These are phyloP conservation scores for Neurospora pannonica DNA, from an alignment of 495 filamentous ascomycete genomes.

Conservation along the genomic window DNA sequence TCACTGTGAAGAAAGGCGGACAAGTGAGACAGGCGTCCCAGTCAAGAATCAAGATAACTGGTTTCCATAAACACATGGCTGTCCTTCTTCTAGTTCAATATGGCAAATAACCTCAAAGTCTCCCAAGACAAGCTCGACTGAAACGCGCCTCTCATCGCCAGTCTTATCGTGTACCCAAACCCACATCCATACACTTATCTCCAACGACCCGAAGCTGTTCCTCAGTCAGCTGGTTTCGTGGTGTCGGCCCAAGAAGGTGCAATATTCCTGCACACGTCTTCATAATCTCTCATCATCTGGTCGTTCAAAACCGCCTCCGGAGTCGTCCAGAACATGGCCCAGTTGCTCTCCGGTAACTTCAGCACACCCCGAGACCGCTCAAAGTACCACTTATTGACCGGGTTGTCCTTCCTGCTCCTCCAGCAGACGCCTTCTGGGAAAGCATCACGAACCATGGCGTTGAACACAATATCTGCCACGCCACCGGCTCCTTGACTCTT, in stretches of 20 bases:
- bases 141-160: not conserved
- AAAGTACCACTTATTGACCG: slow-evolving; percentile 94
- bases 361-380: slow-evolving; percentile 74
- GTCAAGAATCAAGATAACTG: not conserved
- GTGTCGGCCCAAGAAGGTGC: slow-evolving; percentile 78
- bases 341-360: slow-evolving; percentile 67
- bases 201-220: not conserved
- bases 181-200: not conserved
- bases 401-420: slow-evolving; percentile 71
- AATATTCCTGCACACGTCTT: slow-evolving; percentile 68
- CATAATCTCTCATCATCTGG: slow-evolving; percentile 65
- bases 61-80: not conserved
- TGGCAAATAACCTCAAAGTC: not conserved
- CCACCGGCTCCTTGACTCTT: slow-evolving; percentile 82
- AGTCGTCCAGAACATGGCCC: slow-evolving; percentile 98
- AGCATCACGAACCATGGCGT: slow-evolving; percentile 80
- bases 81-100: not conserved
- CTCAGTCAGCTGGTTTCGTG: slow-evolving; percentile 50
- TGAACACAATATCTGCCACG: slow-evolving; percentile 92
- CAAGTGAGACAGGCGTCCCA: not conserved
- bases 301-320: slow-evolving; percentile 42
- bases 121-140: not conserved
- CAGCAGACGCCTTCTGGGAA: slow-evolving; percentile 77
- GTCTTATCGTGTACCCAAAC: not conserved
- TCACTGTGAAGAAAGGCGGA: not conserved